Evolutionary conservation across 2,329 filamentous ascomycete genomes (phyloP), one percentile per base, ranked within the genome.

Genomic region (Leptosphaerulina australis): DNA sequence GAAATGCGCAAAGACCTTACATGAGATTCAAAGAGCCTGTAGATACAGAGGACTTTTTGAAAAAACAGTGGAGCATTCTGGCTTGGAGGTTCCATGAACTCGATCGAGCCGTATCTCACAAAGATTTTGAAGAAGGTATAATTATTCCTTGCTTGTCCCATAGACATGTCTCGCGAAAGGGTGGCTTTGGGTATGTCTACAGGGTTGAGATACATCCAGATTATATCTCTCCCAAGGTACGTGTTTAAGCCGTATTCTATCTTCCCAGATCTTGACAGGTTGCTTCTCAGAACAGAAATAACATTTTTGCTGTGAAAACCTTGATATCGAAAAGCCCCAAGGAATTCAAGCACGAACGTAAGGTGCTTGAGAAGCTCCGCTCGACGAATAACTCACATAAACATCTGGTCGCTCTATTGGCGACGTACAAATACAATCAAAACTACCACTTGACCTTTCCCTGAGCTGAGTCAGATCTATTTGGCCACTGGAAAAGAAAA

Each of bases 381-480:
- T 6, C 20, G 6, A n/a, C 17, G 5, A 21, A 21, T 22, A 15
- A 35, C n/a, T 25, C 24, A 5, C 39, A 50, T 24, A 10, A 28
- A 3, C 31, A 51, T 15, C 12, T 46, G 12, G 34, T 51, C 14
- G 18, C 18, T 7, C 21, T 43, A 18, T 14, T 51, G 4, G 40
- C 41, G 18, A 40, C 34, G 4, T 46, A 33, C 18, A 17, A 45
- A 12, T 7, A 35, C 6, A 25, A 30, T 7, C 10, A 31, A 9
- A 35, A 14, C 6, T 46, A 39, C 22, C 25, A 34, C 21, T 15
- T 46, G 2, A 15, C 46, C 15, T 40, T 46, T 14, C 48, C 48
- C 11, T 51, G 25, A 18, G 48, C 48, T 6, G 40, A 46, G 7
- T 14, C 28, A 8, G 40, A 50, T 14, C 39, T 50, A 3, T 25